These are phyloP conservation scores for Scortechinia acanthostroma DNA, from an alignment of 2,329 filamentous ascomycete genomes.

Conservation along the genomic window DNA sequence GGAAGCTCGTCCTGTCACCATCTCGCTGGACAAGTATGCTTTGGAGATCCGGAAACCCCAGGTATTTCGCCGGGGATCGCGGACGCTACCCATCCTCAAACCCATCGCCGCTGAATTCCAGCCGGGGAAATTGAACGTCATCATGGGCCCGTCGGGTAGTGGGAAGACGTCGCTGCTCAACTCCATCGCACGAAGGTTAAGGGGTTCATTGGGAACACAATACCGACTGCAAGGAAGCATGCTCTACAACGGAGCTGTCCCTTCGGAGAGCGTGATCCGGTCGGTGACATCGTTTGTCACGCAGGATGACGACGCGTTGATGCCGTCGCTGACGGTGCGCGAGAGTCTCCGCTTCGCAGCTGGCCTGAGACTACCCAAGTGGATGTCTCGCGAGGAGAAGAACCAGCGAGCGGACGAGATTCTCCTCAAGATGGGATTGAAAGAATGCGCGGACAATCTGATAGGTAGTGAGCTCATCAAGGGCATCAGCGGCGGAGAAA, in stretches of 20 bases:
- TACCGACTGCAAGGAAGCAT: slow-evolving; percentile 58
- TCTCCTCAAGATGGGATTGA: slow-evolving; percentile 68
- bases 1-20: slow-evolving; percentile 52
- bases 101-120: slow-evolving; percentile 62
- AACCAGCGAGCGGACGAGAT: slow-evolving; percentile 63
- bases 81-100: slow-evolving; percentile 53
- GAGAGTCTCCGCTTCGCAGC: slow-evolving; percentile 70
- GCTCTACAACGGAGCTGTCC: slow-evolving; percentile 61
- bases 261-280: slow-evolving; percentile 61
- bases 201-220: slow-evolving; percentile 49
- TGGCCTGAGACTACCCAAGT: slow-evolving; percentile 61
- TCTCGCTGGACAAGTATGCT: slow-evolving; percentile 57
- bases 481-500: slow-evolving; percentile 75
- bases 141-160: slow-evolving; percentile 74
- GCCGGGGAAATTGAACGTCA: slow-evolving; percentile 64
- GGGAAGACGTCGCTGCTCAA: slow-evolving; percentile 73
- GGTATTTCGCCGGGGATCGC: slow-evolving; percentile 35
- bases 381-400: slow-evolving; percentile 66
- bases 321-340: slow-evolving; percentile 69
- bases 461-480: slow-evolving; percentile 69
- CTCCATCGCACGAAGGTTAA: slow-evolving; percentile 62
- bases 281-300: slow-evolving; percentile 73
- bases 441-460: slow-evolving; percentile 71
- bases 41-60: slow-evolving; percentile 58
- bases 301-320: slow-evolving; percentile 70